These are phyloP conservation scores for Peltaster fructicola DNA, from an alignment of 2,329 filamentous ascomycete species.

Conservation along the genomic window DNA sequence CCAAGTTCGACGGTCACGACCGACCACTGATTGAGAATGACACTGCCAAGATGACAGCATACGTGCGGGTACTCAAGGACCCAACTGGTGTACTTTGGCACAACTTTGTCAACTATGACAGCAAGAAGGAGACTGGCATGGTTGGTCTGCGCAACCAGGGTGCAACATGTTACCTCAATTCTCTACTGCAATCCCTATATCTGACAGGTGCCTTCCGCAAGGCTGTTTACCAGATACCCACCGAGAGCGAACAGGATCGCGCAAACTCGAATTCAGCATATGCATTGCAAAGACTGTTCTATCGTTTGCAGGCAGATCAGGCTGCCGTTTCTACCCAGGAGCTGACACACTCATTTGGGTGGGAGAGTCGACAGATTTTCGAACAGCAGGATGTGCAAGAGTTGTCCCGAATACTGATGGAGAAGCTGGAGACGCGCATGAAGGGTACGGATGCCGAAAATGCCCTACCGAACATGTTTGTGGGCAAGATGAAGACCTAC, in stretches of 20 bases:
- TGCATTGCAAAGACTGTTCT: constrained; percentile 83
- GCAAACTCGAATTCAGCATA: constrained; percentile 64
- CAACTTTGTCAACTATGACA: constrained; percentile 87
- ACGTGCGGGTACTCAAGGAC: constrained; percentile 66
- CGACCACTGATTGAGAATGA: constrained; percentile 65
- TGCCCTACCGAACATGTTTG: constrained; percentile 76
- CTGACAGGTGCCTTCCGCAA: constrained; percentile 75
- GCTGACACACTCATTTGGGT: constrained; percentile 89
- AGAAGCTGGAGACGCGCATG: constrained; percentile 93
- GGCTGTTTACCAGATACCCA: constrained; percentile 94
- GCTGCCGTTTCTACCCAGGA: constrained; percentile 77
- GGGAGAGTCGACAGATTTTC: constrained; percentile 95
- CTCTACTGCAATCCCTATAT: constrained; percentile 29
- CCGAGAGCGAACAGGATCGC: constrained; percentile 62
- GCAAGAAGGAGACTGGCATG: constrained; percentile 97
- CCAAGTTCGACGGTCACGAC: constrained; percentile 50
- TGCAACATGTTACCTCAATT: constrained; percentile 43
- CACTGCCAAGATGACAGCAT: constrained; percentile 62
- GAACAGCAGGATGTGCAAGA: constrained; percentile 98
- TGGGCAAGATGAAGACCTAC: constrained; percentile 96
- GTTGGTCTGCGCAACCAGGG: constrained; percentile 95
- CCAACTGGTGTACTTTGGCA: constrained; percentile 83
- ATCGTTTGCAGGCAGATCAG: constrained; percentile 76
- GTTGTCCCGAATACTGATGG: constrained; percentile 89
- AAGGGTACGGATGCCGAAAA: constrained; percentile 88